phyloP scores from a whole-genome alignment of 169 alveolate genomes.

The Cardiosporidium cionae region DNA sequence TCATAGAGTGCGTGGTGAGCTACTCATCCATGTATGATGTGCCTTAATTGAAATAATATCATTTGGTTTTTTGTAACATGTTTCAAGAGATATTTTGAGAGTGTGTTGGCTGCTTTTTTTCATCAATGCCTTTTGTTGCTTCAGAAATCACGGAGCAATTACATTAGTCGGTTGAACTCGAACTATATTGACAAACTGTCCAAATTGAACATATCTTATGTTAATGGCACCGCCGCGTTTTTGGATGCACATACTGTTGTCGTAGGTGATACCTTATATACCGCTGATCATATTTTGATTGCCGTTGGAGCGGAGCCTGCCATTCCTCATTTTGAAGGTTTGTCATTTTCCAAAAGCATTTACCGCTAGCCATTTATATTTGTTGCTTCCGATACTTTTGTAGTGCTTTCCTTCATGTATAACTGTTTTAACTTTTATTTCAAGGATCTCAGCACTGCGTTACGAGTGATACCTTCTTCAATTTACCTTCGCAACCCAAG shows the following conservation, averaged over 20 bases:
- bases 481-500: conserved; percentile 73
- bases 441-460: conserved; percentile 34
- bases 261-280: neutral
- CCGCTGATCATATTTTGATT: conserved; percentile 23
- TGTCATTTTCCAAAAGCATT: neutral
- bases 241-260: neutral
- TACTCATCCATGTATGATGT: no score
- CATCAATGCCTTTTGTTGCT: no score
- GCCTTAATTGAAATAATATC: no score
- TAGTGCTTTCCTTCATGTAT: no score
- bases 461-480: conserved; percentile 81
- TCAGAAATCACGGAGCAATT: conserved; percentile 38
- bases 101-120: no score
- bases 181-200: conserved; percentile 54
- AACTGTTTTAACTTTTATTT: neutral
- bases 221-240: conserved; percentile 26
- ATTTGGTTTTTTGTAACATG: no score
- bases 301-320: neutral
- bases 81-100: no score
- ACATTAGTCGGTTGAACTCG: conserved; percentile 59
- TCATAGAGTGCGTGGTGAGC: no score
- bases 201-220: conserved; percentile 20
- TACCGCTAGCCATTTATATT: neutral
- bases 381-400: neutral
- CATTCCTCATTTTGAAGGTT: neutral